Evolutionary conservation across 352 stramenopile genomes (phyloP).

Genomic region (Globisporangium canariense): DNA sequence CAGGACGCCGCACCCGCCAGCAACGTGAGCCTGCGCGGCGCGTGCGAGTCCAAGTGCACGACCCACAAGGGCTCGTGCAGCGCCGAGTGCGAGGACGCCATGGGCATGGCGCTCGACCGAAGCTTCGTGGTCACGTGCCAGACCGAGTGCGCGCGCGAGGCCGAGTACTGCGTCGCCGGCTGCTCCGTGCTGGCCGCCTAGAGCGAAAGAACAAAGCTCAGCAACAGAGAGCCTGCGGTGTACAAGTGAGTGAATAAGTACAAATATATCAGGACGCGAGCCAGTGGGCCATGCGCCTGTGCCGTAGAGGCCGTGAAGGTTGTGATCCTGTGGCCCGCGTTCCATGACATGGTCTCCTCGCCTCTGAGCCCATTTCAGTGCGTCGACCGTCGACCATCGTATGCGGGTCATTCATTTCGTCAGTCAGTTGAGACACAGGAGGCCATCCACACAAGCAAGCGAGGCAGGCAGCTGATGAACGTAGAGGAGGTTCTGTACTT

Average conservation of each 20-base stretch:
- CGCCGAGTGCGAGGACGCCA: slow-evolving; percentile 11
- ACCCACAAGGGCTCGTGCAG: slow-evolving; percentile 11
- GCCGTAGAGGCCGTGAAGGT: background rate
- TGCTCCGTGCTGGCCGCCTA: slow-evolving; percentile 13
- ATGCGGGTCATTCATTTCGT: no score
- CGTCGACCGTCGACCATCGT: no score
- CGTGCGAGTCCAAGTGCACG: slow-evolving; percentile 8
- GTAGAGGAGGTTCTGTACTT: background rate
- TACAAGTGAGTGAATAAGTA: no score
- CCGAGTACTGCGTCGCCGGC: slow-evolving; percentile 25
- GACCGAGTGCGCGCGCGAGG: slow-evolving; percentile 25
- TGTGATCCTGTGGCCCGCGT: background rate
- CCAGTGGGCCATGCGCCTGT: background rate
- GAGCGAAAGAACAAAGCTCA: background rate
- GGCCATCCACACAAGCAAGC: no score
- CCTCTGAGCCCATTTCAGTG: no score
- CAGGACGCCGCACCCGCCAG: background rate
- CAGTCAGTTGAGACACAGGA: no score
- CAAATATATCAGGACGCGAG: background rate
- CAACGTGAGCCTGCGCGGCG: slow-evolving; percentile 8
- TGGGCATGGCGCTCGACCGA: slow-evolving; percentile 11
- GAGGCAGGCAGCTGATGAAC: background rate
- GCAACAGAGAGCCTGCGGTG: background rate
- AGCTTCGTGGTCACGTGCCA: slow-evolving; percentile 21
- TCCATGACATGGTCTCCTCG: no score